A percentile compares a stretch with the other conserved stretches of the same genome.
Evolutionary conservation across 2,329 filamentous ascomycete genomes (phyloP).

Genomic region (Pleoardoris graminearum): DNA sequence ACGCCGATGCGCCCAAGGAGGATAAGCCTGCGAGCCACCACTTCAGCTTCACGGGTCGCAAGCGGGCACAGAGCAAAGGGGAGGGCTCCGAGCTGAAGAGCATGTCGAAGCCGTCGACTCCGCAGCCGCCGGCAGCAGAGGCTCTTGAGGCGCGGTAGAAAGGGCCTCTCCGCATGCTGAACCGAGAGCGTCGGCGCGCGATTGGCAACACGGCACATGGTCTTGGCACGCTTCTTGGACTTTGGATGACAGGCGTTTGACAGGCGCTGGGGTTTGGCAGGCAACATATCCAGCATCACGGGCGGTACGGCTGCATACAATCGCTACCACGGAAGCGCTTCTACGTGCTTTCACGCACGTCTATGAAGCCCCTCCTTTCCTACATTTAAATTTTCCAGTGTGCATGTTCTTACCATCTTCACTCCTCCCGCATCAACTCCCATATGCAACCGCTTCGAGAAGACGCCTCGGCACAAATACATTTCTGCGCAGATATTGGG

Average conservation of each 20-base stretch:
- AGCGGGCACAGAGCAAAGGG: constrained; percentile 67
- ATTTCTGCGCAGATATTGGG: too few relatives aligned
- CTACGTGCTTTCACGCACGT: background rate
- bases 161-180: too few relatives aligned
- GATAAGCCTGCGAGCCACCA: constrained; percentile 53
- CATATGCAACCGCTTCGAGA: too few relatives aligned
- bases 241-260: constrained; percentile 1
- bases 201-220: background rate
- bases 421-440: too few relatives aligned
- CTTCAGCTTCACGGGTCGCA: constrained; percentile 73
- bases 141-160: constrained; percentile 30
- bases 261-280: background rate
- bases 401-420: too few relatives aligned
- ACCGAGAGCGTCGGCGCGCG: background rate
- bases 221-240: background rate
- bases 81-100: constrained; percentile 71
- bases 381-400: background rate
- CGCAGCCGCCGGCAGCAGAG: constrained; percentile 20
- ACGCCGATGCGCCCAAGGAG: constrained; percentile 36
- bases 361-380: background rate
- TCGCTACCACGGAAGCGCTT: constrained; percentile 2
- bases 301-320: constrained; percentile 1
- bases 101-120: constrained; percentile 54
- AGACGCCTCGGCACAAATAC: too few relatives aligned
- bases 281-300: constrained; percentile 2